These are phyloP conservation scores for Eryngium alpinum DNA, from an alignment of 140 eudicot species.

Conservation along the genomic window DNA sequence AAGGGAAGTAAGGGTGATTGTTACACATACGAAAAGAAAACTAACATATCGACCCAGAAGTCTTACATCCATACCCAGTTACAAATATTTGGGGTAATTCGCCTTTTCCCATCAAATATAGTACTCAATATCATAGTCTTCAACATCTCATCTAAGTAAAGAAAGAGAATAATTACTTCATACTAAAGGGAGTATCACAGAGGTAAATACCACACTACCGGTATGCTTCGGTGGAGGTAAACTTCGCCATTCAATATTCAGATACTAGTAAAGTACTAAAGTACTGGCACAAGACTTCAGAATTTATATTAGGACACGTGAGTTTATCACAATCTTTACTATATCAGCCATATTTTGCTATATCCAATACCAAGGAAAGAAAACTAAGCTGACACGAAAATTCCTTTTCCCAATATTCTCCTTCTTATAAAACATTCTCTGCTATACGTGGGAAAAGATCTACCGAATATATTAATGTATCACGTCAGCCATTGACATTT, in stretches of 20 bases:
- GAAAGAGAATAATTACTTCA: background rate
- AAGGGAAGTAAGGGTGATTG: background rate
- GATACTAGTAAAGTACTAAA: background rate
- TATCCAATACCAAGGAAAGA: background rate
- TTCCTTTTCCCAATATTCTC: background rate
- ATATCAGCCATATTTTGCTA: background rate
- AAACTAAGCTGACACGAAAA: background rate
- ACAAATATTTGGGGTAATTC: background rate
- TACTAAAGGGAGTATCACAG: slow-evolving; percentile 3
- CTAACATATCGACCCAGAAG: background rate
- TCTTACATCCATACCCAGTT: background rate
- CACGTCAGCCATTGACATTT: too few relatives aligned
- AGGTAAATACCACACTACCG: background rate
- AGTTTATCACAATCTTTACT: background rate
- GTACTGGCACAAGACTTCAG: slow-evolving; percentile 7
- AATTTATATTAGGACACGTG: background rate
- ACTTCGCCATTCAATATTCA: background rate
- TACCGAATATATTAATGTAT: background rate
- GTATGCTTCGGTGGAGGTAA: background rate
- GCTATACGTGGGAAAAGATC: background rate
- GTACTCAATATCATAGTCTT: background rate
- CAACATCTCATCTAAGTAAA: background rate
- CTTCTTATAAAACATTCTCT: background rate
- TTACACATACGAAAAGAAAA: background rate
- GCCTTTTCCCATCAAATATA: background rate